phyloP scores from a whole-genome alignment of 2,329 filamentous ascomycete genomes.

The Sclerotinia borealis region DNA sequence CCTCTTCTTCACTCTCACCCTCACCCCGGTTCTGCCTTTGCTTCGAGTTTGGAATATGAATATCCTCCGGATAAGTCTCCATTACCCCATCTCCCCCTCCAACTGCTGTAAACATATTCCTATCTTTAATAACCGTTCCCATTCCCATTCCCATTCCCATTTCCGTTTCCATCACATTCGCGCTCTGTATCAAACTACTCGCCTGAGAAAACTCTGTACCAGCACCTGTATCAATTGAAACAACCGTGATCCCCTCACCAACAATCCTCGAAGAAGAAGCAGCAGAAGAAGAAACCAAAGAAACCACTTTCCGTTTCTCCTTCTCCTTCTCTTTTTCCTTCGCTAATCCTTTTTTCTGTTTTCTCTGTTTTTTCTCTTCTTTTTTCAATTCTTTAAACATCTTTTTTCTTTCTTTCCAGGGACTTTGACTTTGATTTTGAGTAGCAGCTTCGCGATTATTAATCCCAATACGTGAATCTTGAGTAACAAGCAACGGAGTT shows the following conservation, averaged over 20 bases:
- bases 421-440: too few relatives aligned
- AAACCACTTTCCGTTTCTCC: neutral
- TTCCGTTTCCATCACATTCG: too few relatives aligned
- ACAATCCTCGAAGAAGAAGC: neutral
- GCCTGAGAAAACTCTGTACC: too few relatives aligned
- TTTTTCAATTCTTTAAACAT: neutral
- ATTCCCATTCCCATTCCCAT: too few relatives aligned
- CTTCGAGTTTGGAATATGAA: slow-evolving; percentile 10
- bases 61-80: neutral
- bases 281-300: too few relatives aligned
- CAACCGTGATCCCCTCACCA: too few relatives aligned
- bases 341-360: neutral
- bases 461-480: neutral
- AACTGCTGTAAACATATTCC: neutral
- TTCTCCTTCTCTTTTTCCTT: neutral
- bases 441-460: too few relatives aligned
- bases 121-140: too few relatives aligned
- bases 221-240: too few relatives aligned
- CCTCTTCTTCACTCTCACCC: neutral
- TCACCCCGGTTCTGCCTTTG: slow-evolving; percentile 9
- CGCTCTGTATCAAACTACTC: too few relatives aligned
- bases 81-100: too few relatives aligned
- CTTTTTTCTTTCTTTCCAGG: neutral
- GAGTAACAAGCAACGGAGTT: neutral
- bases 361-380: neutral